Evolutionary conservation across 495 filamentous ascomycete genomes (phyloP), one percentile per base, ranked within the genome.

Genomic region (Usnea hakonensis): DNA sequence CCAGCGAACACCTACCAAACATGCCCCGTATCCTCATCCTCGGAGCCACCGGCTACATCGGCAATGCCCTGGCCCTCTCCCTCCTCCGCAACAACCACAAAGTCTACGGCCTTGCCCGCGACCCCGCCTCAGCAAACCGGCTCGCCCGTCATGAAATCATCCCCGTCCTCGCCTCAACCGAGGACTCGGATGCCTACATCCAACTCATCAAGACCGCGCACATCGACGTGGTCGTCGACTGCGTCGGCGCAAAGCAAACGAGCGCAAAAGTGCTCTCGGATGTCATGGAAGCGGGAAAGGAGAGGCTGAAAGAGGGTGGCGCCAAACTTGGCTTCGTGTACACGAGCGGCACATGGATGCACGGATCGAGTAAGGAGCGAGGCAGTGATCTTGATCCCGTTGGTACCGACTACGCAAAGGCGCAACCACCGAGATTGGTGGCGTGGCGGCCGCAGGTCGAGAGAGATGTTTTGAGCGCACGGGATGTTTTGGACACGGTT

Each of bases 301-400:
- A 65, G 26, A 62, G 72, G 2, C 23, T 72, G 8, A 66, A 64
- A 35, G 66, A 64, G 0, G 65, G 67, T 1, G 55, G 63, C 19
- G 67, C 69, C 9, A 79, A 76, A 64, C 62, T 79, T 23, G 77
- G 75, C 10, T 79, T 73, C 38, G 71, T 79, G 19, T 79, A 78
- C 44, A 69, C 65, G 35, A 74, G 71, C 21, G 75, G 77, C 6
- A 71, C 66, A 0, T 78, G 76, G 76, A 69, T 78, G 2, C 71
- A 78, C 57, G 76, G 77, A 11, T 73, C 68, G 0, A 68, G 65
- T 2, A 23, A 55, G 28, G 55, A 55, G 11, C 69, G 67, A 0
- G 68, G 76, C 17, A 72, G 66, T 37, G 75, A 36, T 36, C 35
- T 36, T 11, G 35, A 36, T 11, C 35, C 35, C 35, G 35, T 36